Percentiles rank a stretch among this genome's conserved stretches.
Evolutionary conservation across 345 rosid genomes (phyloP).

Genomic region (Camelina sativa): DNA sequence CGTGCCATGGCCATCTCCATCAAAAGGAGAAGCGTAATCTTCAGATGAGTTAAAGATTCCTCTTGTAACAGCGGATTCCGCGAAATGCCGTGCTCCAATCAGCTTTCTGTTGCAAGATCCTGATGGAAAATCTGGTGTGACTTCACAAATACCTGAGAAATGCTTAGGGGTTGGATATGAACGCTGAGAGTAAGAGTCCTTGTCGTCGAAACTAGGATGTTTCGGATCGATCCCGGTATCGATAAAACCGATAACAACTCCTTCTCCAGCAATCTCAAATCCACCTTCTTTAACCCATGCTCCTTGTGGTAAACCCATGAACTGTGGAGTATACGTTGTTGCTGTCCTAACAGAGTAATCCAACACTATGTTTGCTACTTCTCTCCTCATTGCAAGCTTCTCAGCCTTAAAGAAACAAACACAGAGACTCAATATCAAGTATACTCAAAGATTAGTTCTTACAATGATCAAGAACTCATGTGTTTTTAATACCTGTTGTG

Average conservation of each 20-base stretch:
- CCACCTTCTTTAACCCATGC: conserved; percentile 91
- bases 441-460: conserved; percentile 6
- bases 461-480: conserved; percentile 16
- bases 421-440: conserved; percentile 17
- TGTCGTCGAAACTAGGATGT: conserved; percentile 72
- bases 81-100: conserved; percentile 91
- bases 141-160: conserved; percentile 89
- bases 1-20: conserved; percentile 99
- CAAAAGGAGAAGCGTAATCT: conserved; percentile 93
- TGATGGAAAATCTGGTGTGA: conserved; percentile 89
- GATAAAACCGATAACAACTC: conserved; percentile 80
- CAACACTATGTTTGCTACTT: conserved; percentile 80
- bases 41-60: conserved; percentile 87
- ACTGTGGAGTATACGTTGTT: conserved; percentile 93
- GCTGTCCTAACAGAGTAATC: conserved; percentile 91
- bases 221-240: conserved; percentile 96
- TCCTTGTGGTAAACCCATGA: conserved; percentile 85
- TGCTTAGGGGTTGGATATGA: conserved; percentile 76
- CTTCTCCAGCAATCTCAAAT: conserved; percentile 82
- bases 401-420: conserved; percentile 55
- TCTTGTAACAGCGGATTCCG: conserved; percentile 91
- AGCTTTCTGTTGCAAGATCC: conserved; percentile 97
- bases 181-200: conserved; percentile 55
- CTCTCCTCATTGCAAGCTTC: conserved; percentile 65
- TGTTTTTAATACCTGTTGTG: conserved; percentile 58